Base-by-base conservation (phyloP, 129 eudicot species). In the Chrysanthemum makinoi region DNA sequence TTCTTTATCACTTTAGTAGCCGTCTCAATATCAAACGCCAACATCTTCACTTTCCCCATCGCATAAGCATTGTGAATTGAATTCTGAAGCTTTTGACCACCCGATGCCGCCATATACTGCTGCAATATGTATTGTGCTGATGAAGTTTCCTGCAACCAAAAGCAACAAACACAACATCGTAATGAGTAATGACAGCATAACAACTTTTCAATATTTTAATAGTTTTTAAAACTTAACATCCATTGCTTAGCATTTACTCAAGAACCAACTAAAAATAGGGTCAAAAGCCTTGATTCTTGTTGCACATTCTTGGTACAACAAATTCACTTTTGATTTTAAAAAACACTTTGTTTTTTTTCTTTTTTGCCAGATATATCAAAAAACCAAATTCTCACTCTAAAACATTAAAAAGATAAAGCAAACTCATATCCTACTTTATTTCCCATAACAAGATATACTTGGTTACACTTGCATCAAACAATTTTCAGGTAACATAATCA, bases 121-220 rank as follows among this genome's bases (percentile, higher is more conserved):
- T 91, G 97, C 86, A 91, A 65, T 80, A 91, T 91, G 83, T 91
- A 91, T 77, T 91, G 97, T 52, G 97, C 97, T n/a, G 97, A 91
- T 10, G 97, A 91, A 17, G 97, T 86, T 78, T 91, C 97, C 97
- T 91, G 84, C 80, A 81, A 77, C 51, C 43, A 65, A 54, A 70
- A 17, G 66, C 83, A 69, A 65, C 83, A 71, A 75, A 74, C 65
- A 59, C 2, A 67, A 0, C 8, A 67, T 14, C 16, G 70, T 39
- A 39, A 6, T 39, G 10, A 39, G 28, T 22, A 35, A 51, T 22
- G 51, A 61, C 62, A 7, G 26, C 61, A 50, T 55, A 68, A 74
- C 83, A 68, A 64, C 80, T 62, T 67, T 63, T 24, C 10, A 16
- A 16, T 56, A 11, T 56, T 56, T 56, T 56, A 3, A 5, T 4